phyloP scores from a whole-genome alignment of 108 stramenopile genomes.

The Chaetoceros tenuissimus region DNA sequence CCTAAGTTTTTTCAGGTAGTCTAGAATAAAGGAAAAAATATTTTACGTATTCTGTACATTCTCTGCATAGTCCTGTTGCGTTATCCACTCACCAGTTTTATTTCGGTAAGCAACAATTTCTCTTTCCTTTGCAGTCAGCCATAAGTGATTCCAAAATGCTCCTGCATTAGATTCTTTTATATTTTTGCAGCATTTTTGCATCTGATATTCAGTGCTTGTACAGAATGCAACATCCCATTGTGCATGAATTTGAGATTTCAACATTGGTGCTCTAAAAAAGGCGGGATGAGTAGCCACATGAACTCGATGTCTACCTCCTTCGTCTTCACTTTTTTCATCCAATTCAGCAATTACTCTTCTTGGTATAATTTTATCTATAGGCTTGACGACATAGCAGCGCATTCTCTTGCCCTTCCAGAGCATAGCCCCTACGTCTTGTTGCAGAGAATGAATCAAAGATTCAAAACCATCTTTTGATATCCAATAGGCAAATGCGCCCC shows the following conservation, averaged over 20 bases:
- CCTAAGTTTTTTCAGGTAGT: too few species aligned
- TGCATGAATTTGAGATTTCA: slow-evolving; percentile 66
- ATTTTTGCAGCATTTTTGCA: slow-evolving; percentile 14
- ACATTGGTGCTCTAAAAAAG: slow-evolving; percentile 83
- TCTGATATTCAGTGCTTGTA: slow-evolving; percentile 59
- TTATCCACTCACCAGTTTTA: slow-evolving; percentile 49
- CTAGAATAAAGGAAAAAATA: too few species aligned
- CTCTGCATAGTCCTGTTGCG: too few species aligned
- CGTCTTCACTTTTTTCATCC: not conserved
- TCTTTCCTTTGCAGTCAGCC: slow-evolving; percentile 50
- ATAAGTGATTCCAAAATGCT: slow-evolving; percentile 63
- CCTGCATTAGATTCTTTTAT: too few species aligned
- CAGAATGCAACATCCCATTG: slow-evolving; percentile 78
- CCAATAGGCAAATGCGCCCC: slow-evolving; percentile 80
- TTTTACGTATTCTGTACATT: too few species aligned
- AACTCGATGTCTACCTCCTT: slow-evolving; percentile 26
- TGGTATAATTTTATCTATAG: slow-evolving; percentile 80
- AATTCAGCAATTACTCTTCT: slow-evolving; percentile 27
- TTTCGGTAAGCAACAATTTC: slow-evolving; percentile 34
- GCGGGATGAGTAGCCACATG: slow-evolving; percentile 56
- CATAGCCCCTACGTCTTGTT: slow-evolving; percentile 69
- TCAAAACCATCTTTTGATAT: slow-evolving; percentile 51
- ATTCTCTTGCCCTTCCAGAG: slow-evolving; percentile 81
- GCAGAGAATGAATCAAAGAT: slow-evolving; percentile 39
- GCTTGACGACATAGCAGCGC: slow-evolving; percentile 66